phyloP scores from a whole-genome alignment of 2,329 filamentous ascomycete species.

The Albifimbria verrucaria region DNA sequence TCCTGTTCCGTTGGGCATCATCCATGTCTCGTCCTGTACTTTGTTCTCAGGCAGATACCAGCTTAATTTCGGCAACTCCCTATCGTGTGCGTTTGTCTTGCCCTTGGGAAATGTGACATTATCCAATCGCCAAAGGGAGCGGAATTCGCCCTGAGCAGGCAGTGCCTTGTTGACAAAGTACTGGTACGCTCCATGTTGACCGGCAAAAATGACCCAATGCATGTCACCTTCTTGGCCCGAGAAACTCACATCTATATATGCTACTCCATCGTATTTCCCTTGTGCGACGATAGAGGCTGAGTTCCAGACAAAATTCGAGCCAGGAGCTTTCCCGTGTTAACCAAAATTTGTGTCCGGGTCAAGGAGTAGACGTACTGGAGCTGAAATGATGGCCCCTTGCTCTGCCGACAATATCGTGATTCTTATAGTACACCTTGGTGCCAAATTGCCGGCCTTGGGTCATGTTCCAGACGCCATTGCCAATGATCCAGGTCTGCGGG shows the following conservation, averaged over 20 bases:
- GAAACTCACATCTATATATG: background rate
- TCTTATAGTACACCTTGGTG: background rate
- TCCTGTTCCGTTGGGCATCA: background rate
- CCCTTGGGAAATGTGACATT: background rate
- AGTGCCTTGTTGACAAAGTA: conserved; percentile 1
- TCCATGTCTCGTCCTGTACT: background rate
- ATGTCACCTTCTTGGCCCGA: background rate
- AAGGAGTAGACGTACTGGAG: background rate
- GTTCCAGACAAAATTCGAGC: background rate
- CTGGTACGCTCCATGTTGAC: background rate
- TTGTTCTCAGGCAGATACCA: background rate
- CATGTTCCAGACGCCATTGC: conserved; percentile 2
- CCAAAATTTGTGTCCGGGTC: too few species aligned
- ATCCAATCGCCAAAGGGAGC: background rate
- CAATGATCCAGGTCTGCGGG: conserved; percentile 1
- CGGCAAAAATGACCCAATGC: conserved; percentile 2
- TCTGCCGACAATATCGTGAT: background rate
- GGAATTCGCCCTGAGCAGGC: background rate
- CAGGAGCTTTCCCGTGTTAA: background rate
- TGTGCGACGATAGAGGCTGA: background rate
- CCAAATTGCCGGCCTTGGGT: conserved; percentile 1
- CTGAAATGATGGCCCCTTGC: conserved; percentile 1
- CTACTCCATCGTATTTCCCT: background rate
- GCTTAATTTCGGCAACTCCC: background rate
- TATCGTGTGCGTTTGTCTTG: background rate